phyloP scores from a whole-genome alignment of 2,329 filamentous ascomycete species.

The Hypoxylon sp. region DNA sequence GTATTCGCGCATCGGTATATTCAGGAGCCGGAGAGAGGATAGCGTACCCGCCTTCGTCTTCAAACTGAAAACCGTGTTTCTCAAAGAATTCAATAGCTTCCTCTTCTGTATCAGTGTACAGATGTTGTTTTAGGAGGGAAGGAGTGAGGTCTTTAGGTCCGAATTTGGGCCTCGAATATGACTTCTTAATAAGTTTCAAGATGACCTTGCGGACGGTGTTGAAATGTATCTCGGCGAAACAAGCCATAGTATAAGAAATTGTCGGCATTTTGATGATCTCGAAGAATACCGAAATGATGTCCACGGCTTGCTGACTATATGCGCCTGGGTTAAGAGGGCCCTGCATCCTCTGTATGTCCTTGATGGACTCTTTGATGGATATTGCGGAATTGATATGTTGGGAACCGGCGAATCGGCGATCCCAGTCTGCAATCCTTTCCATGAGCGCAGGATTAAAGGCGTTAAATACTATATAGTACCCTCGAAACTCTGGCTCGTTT shows the following conservation, averaged over 20 bases:
- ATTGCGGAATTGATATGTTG: conserved; percentile 74
- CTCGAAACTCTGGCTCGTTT: conserved; percentile 76
- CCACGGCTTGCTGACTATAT: conserved; percentile 64
- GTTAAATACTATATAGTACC: conserved; percentile 75
- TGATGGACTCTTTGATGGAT: conserved; percentile 71
- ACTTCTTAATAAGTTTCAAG: conserved; percentile 67
- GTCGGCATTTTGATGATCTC: conserved; percentile 69
- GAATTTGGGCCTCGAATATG: conserved; percentile 70
- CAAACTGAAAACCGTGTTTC: conserved; percentile 69
- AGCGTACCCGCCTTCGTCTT: conserved; percentile 60
- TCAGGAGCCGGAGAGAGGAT: conserved; percentile 61
- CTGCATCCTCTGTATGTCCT: conserved; percentile 70
- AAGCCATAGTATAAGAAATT: conserved; percentile 79
- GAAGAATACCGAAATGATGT: conserved; percentile 70
- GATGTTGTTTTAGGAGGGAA: conserved; percentile 67
- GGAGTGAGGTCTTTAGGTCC: conserved; percentile 73
- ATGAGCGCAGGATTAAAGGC: conserved; percentile 71
- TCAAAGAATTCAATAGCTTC: conserved; percentile 77
- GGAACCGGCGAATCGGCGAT: conserved; percentile 68
- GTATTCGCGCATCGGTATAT: conserved; percentile 65
- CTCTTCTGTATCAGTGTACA: conserved; percentile 77
- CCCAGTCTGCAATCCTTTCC: conserved; percentile 70
- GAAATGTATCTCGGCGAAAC: conserved; percentile 78
- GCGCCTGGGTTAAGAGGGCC: conserved; percentile 69
- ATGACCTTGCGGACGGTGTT: conserved; percentile 72